Percentiles rank a stretch among this genome's conserved stretches.
Conservation (phyloP, 257 asterid species). For the Plantago ovata region DNA sequence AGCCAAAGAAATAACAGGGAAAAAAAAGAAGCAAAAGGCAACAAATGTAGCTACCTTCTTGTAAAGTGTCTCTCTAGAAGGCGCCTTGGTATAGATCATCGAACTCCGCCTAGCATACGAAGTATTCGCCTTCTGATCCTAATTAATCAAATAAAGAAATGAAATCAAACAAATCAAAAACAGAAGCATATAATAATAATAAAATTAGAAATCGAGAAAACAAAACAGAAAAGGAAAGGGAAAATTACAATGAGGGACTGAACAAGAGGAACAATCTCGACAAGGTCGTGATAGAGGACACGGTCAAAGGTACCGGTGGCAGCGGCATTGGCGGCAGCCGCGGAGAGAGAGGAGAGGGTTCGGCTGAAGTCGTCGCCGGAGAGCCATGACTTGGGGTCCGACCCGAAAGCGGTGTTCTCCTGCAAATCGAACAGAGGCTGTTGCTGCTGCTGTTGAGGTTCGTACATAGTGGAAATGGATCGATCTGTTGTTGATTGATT, state of each 20-base stretch:
- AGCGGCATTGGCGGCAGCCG: slow-evolving; percentile 50
- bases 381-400: slow-evolving; percentile 68
- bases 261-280: slow-evolving; percentile 87
- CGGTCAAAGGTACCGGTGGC: slow-evolving; percentile 74
- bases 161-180: not conserved
- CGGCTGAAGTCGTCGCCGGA: slow-evolving; percentile 58
- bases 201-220: not conserved
- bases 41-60: slow-evolving; percentile 46
- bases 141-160: slow-evolving; percentile 1
- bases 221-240: slow-evolving; percentile 8
- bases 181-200: not conserved
- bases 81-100: slow-evolving; percentile 86
- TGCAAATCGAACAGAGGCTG: slow-evolving; percentile 70
- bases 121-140: slow-evolving; percentile 73
- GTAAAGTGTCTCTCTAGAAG: slow-evolving; percentile 67
- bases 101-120: slow-evolving; percentile 83
- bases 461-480: slow-evolving; percentile 22
- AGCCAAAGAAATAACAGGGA: no score
- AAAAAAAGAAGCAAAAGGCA: not conserved
- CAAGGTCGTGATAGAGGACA: slow-evolving; percentile 57
- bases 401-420: slow-evolving; percentile 43
- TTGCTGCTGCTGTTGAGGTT: slow-evolving; percentile 44
- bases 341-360: slow-evolving; percentile 60
- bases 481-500: not conserved
- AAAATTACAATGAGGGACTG: slow-evolving; percentile 74